These are phyloP conservation scores for Intubia oerlemansii DNA, from an alignment of 2,329 filamentous ascomycete genomes.

Conservation along the genomic window DNA sequence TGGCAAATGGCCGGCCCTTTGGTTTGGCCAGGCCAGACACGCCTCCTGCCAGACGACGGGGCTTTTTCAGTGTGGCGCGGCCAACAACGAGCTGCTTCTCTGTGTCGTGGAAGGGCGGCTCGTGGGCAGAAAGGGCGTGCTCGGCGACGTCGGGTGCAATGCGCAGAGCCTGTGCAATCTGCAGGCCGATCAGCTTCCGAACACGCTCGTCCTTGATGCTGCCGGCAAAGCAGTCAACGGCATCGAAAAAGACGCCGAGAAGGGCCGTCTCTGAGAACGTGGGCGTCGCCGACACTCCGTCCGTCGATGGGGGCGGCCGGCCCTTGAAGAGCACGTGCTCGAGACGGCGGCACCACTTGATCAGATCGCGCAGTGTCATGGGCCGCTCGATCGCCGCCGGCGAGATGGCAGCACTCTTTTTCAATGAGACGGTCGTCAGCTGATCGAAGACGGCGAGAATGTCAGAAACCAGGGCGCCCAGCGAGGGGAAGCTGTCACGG, in stretches of 20 bases:
- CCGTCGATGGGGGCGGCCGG: slow-evolving; percentile 20
- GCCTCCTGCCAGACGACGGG: slow-evolving; percentile 17
- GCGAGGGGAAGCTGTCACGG: slow-evolving; percentile 42
- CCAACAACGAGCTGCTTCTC: slow-evolving; percentile 40
- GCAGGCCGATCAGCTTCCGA: slow-evolving; percentile 36
- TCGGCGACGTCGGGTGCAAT: slow-evolving; percentile 64
- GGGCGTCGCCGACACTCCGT: slow-evolving; percentile 27
- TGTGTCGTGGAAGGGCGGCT: slow-evolving; percentile 45
- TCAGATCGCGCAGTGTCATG: slow-evolving; percentile 43
- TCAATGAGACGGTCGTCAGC: slow-evolving; percentile 17
- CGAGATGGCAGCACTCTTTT: background rate
- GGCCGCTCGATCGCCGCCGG: slow-evolving; percentile 23
- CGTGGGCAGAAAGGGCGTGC: slow-evolving; percentile 53
- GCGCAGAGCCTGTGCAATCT: slow-evolving; percentile 71
- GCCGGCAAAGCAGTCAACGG: slow-evolving; percentile 77
- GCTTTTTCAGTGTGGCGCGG: slow-evolving; percentile 39
- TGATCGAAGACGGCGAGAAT: slow-evolving; percentile 37
- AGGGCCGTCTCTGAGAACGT: slow-evolving; percentile 46
- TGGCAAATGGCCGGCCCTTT: slow-evolving; percentile 56
- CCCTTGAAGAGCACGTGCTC: slow-evolving; percentile 40
- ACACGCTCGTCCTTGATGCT: slow-evolving; percentile 47
- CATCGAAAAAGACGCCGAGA: slow-evolving; percentile 83
- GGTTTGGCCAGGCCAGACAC: slow-evolving; percentile 19
- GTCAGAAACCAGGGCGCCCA: slow-evolving; percentile 38
- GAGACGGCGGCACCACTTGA: slow-evolving; percentile 79